These are phyloP conservation scores for Ogataea trehalophila DNA, from an alignment of 805 yeast genomes.

Conservation along the genomic window DNA sequence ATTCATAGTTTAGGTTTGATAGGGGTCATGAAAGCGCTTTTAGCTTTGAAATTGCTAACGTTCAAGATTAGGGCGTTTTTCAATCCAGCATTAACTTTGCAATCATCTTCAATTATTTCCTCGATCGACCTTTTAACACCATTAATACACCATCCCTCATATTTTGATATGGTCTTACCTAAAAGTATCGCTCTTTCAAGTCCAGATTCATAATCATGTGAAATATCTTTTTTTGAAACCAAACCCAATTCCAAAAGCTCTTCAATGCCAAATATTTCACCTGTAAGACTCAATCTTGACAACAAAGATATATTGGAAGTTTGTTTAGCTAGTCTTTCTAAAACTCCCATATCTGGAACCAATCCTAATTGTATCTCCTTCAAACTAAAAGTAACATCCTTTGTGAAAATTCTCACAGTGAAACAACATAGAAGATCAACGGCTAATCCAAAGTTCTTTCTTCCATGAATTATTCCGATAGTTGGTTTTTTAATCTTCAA, in stretches of 20 bases:
- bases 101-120: conserved; percentile 32
- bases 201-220: conserved; percentile 44
- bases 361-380: conserved; percentile 71
- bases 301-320: conserved; percentile 53
- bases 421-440: conserved; percentile 59
- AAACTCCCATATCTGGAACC: conserved; percentile 74
- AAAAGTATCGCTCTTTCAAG: conserved; percentile 42
- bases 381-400: conserved; percentile 50
- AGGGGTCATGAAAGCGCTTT: too few relatives aligned
- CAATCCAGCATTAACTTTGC: conserved; percentile 40
- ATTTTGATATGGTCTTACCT: conserved; percentile 42
- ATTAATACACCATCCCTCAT: conserved; percentile 54
- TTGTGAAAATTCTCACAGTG: conserved; percentile 51
- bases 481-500: conserved; percentile 53
- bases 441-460: conserved; percentile 55
- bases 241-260: conserved; percentile 56
- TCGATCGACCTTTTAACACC: conserved; percentile 61
- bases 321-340: conserved; percentile 58
- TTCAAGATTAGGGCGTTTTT: conserved; percentile 38
- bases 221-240: conserved; percentile 38
- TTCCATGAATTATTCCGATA: conserved; percentile 62
- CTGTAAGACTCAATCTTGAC: conserved; percentile 59
- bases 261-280: conserved; percentile 46
- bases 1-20: too few relatives aligned
- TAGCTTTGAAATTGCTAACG: conserved; percentile 1